These are phyloP conservation scores for Tephrocybe sp. DNA, from an alignment of 768 basidiomycete genomes.

Conservation along the genomic window DNA sequence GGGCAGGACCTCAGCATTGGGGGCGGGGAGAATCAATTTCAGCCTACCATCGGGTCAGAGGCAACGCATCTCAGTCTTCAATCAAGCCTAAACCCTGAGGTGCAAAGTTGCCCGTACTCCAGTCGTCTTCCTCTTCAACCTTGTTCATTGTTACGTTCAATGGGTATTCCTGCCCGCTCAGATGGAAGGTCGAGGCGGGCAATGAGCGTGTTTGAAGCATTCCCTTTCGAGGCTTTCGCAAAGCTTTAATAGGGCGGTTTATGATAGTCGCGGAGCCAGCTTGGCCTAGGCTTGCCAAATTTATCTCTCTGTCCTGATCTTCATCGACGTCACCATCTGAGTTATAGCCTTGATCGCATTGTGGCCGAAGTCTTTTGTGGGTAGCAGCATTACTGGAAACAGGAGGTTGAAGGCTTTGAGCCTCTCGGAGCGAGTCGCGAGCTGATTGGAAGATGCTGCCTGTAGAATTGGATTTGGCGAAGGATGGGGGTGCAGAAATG, in stretches of 20 bases:
- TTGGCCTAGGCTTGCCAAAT: constrained; percentile 6
- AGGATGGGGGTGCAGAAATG: constrained; percentile 33
- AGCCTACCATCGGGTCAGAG: neutral
- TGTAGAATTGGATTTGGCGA: constrained; percentile 37
- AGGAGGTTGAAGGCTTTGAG: constrained; percentile 26
- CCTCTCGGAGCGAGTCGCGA: constrained; percentile 52
- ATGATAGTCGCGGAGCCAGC: constrained; percentile 4
- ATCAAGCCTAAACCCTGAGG: constrained; percentile 1
- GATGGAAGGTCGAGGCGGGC: constrained; percentile 25
- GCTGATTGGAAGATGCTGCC: constrained; percentile 50
- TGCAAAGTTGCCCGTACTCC: constrained; percentile 29
- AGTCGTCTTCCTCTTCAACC: constrained; percentile 37
- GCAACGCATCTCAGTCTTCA: neutral
- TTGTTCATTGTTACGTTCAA: constrained; percentile 10
- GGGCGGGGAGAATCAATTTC: neutral
- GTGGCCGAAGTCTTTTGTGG: constrained; percentile 37
- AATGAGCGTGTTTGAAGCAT: constrained; percentile 36
- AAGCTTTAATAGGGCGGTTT: constrained; percentile 36
- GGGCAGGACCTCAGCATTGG: neutral
- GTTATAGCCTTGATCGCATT: constrained; percentile 23
- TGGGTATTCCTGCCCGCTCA: constrained; percentile 10
- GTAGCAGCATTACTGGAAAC: constrained; percentile 10
- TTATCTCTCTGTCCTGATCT: constrained; percentile 14
- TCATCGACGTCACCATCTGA: constrained; percentile 24
- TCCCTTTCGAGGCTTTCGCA: constrained; percentile 31